Percentiles rank a stretch among this genome's conserved stretches.
Conservation (phyloP, 1,284 basidiomycete genomes). For the Lignosus rhinocerotis region DNA sequence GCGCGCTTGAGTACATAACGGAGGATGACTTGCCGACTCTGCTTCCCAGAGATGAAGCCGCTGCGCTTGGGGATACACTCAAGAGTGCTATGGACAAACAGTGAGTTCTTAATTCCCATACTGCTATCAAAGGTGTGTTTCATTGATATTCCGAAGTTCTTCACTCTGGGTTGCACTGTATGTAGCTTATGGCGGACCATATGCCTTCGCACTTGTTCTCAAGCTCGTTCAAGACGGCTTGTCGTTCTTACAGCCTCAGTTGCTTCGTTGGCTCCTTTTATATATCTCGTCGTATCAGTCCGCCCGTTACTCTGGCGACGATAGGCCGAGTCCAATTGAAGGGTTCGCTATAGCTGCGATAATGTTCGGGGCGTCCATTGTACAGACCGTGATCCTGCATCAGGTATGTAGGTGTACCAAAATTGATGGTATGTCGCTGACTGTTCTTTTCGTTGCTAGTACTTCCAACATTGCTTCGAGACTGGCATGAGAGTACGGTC, state of each 20-base stretch:
- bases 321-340: slow-evolving; percentile 41
- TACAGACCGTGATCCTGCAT: slow-evolving; percentile 85
- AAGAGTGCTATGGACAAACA: slow-evolving; percentile 60
- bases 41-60: slow-evolving; percentile 70
- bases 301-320: slow-evolving; percentile 36
- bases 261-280: slow-evolving; percentile 78
- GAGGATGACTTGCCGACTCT: slow-evolving; percentile 79
- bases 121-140: background rate
- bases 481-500: slow-evolving; percentile 92
- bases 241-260: slow-evolving; percentile 87
- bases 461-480: slow-evolving; percentile 80
- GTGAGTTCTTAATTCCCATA: slow-evolving; percentile 37
- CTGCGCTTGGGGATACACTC: slow-evolving; percentile 69
- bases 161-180: slow-evolving; percentile 76
- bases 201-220: slow-evolving; percentile 63
- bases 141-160: slow-evolving; percentile 32
- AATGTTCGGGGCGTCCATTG: slow-evolving; percentile 80
- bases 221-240: slow-evolving; percentile 82
- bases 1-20: slow-evolving; percentile 61
- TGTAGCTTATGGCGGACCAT: slow-evolving; percentile 79
- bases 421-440: background rate
- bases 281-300: slow-evolving; percentile 81
- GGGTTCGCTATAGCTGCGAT: slow-evolving; percentile 76
- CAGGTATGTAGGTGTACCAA: slow-evolving; percentile 51
- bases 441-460: slow-evolving; percentile 43